A percentile compares a stretch with the other conserved stretches of the same genome.
These are phyloP conservation scores for Salvia rosmarinus DNA, from an alignment of 257 asterid genomes.

Conservation along the genomic window DNA sequence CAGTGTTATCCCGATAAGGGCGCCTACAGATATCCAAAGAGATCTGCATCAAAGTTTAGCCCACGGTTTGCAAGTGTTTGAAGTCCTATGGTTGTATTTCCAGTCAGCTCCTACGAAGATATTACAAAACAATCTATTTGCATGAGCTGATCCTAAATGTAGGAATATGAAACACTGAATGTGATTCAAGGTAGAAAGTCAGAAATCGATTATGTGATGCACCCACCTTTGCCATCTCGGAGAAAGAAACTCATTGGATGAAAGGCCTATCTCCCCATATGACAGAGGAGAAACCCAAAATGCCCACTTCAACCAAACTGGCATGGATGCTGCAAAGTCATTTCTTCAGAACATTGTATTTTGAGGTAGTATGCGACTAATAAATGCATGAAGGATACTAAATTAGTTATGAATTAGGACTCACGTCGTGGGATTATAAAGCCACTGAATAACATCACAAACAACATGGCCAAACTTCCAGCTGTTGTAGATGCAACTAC, in stretches of 20 bases:
- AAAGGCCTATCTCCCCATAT: constrained; percentile 72
- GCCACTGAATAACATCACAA: constrained; percentile 56
- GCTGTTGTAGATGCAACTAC: constrained; percentile 53
- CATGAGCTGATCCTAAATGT: neutral
- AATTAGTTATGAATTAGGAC: constrained; percentile 22
- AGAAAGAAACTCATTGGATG: constrained; percentile 67
- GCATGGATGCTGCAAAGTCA: constrained; percentile 66
- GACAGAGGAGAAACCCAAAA: constrained; percentile 74
- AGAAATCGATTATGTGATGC: neutral
- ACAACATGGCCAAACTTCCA: constrained; percentile 47
- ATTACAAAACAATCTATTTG: neutral
- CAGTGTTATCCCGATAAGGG: constrained; percentile 54
- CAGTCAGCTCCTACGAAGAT: constrained; percentile 30
- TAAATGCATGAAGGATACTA: too few species aligned
- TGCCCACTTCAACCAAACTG: constrained; percentile 70
- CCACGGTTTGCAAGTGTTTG: constrained; percentile 62
- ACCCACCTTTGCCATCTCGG: constrained; percentile 76
- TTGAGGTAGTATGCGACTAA: neutral
- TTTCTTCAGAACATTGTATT: neutral
- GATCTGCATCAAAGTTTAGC: constrained; percentile 44
- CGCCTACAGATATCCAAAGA: constrained; percentile 66
- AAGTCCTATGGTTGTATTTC: constrained; percentile 56
- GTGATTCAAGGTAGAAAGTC: too few species aligned
- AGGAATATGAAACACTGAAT: neutral
- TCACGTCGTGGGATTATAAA: constrained; percentile 65